Evolutionary conservation across 2,329 filamentous ascomycete genomes (phyloP).

Genomic region (Scedosporium aurantiacum): DNA sequence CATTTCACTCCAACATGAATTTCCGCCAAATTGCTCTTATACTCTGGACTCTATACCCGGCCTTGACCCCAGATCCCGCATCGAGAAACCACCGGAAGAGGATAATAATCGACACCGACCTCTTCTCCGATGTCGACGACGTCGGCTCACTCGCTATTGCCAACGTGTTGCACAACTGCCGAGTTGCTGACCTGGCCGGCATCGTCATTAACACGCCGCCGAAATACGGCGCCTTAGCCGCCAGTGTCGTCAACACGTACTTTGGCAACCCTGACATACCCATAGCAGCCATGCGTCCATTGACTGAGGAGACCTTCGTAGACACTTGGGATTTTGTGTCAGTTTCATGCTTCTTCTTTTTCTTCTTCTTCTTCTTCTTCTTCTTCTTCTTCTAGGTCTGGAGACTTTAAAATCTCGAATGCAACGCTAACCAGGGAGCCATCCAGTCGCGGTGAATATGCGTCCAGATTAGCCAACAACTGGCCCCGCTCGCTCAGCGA

Average conservation of each 20-base stretch:
- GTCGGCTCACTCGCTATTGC: slow-evolving; percentile 27
- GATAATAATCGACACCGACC: slow-evolving; percentile 34
- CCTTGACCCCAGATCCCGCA: no score
- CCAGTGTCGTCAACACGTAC: slow-evolving; percentile 28
- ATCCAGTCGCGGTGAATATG: not conserved
- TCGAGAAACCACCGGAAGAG: not conserved
- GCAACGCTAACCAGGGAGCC: not conserved
- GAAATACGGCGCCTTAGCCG: slow-evolving; percentile 28
- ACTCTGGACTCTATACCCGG: no score
- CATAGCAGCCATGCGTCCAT: slow-evolving; percentile 27
- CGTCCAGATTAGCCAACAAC: not conserved
- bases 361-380: not conserved
- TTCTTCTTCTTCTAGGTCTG: not conserved
- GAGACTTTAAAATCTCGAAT: not conserved
- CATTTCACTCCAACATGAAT: no score
- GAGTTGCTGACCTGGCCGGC: slow-evolving; percentile 24
- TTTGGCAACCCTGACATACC: slow-evolving; percentile 25
- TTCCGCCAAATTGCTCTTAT: no score
- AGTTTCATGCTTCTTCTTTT: slow-evolving; percentile 16
- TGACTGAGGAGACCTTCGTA: slow-evolving; percentile 31
- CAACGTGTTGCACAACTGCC: slow-evolving; percentile 28
- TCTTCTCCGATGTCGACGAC: slow-evolving; percentile 36
- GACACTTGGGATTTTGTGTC: slow-evolving; percentile 25
- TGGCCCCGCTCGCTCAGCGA: not conserved
- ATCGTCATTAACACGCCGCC: slow-evolving; percentile 31